Evolutionary conservation across 2,329 filamentous ascomycete genomes (phyloP).

Genomic region (Aspergillus phoenicis): DNA sequence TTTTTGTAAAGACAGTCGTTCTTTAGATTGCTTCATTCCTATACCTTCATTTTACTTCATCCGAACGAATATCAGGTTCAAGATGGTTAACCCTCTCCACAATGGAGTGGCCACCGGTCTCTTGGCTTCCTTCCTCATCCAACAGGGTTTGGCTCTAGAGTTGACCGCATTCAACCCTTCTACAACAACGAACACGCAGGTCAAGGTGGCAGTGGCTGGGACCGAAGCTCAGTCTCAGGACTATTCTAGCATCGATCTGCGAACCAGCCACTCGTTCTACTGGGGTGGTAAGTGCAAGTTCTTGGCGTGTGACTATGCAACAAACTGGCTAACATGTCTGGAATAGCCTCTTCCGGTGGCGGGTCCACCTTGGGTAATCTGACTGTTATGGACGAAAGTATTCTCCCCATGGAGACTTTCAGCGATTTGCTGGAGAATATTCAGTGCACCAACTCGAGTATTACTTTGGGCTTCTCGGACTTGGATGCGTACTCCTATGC

Average conservation of each 20-base stretch:
- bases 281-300: conserved; percentile 20
- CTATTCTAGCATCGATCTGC: conserved; percentile 17
- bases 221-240: conserved; percentile 8
- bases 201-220: conserved; percentile 1
- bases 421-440: conserved; percentile 17
- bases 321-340: not conserved
- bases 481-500: conserved; percentile 17
- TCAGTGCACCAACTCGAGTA: conserved; percentile 21
- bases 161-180: conserved; percentile 19
- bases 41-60: not conserved
- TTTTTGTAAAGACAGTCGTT: not conserved
- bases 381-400: conserved; percentile 21
- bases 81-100: conserved; percentile 20
- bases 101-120: conserved; percentile 20
- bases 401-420: conserved; percentile 24
- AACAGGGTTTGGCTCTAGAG: conserved; percentile 18
- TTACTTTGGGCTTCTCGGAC: conserved; percentile 20
- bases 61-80: conserved; percentile 1
- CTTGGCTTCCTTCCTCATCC: conserved; percentile 17
- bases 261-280: conserved; percentile 22
- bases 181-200: not conserved
- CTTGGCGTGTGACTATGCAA: not conserved
- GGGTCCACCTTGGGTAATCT: conserved; percentile 24
- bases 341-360: conserved; percentile 15
- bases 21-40: not conserved